These are phyloP conservation scores for thale cress (Arabidopsis thaliana) DNA, from an alignment of 345 rosid genomes.

Conservation along the genomic window DNA sequence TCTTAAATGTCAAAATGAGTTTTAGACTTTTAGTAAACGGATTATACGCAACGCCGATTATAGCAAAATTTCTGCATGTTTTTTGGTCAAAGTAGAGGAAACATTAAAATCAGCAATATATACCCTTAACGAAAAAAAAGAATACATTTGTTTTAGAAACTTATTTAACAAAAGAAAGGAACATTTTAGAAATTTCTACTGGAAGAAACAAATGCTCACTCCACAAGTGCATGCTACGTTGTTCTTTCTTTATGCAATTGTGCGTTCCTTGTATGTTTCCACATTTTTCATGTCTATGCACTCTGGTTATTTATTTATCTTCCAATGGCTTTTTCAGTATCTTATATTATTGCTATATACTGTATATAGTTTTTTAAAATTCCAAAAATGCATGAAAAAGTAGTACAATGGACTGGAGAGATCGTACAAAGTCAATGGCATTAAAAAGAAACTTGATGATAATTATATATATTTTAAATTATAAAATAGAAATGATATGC, in stretches of 20 bases:
- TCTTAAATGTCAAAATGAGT: not conserved
- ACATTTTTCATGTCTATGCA: not conserved
- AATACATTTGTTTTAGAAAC: not conserved
- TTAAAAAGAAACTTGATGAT: too few relatives aligned
- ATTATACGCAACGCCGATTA: not conserved
- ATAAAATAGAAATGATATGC: too few relatives aligned
- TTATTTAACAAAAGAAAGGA: not conserved
- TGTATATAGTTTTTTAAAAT: too few relatives aligned
- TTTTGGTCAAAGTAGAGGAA: too few relatives aligned
- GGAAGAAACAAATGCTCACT: constrained; percentile 1
- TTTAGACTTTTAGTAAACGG: not conserved
- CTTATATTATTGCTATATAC: not conserved
- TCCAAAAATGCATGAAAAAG: too few relatives aligned
- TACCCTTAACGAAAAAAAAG: too few relatives aligned
- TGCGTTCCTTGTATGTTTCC: constrained; percentile 21
- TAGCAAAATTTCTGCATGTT: constrained; percentile 3
- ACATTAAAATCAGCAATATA: too few relatives aligned
- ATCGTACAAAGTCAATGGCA: too few relatives aligned
- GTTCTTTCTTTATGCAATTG: not conserved
- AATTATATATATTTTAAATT: too few relatives aligned
- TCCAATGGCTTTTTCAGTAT: not conserved
- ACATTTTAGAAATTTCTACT: not conserved
- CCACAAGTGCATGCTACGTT: constrained; percentile 6
- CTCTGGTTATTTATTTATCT: not conserved
- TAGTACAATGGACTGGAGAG: too few relatives aligned